These are phyloP conservation scores for Calocybe cyanea DNA, from an alignment of 768 basidiomycete species.

Conservation along the genomic window DNA sequence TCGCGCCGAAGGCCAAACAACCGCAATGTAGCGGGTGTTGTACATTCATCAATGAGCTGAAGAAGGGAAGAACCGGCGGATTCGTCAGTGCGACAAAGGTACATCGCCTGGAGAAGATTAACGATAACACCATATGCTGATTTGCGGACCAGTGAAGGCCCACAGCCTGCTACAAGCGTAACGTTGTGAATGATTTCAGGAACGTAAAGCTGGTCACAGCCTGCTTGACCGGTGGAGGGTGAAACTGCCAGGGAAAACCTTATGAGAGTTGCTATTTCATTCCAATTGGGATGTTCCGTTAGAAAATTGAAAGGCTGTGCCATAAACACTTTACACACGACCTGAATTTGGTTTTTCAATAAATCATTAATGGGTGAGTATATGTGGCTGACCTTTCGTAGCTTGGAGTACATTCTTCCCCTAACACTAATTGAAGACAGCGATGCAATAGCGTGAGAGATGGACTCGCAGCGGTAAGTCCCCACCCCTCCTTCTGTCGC, in stretches of 20 bases:
- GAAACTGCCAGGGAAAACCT: constrained; percentile 73
- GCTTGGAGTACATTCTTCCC: constrained; percentile 70
- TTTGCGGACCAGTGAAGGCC: constrained; percentile 69
- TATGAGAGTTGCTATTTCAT: constrained; percentile 75
- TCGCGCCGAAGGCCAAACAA: constrained; percentile 71
- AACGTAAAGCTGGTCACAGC: constrained; percentile 72
- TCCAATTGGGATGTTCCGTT: constrained; percentile 71
- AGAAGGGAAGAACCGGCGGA: constrained; percentile 57
- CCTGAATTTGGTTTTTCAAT: constrained; percentile 32
- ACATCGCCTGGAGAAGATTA: constrained; percentile 78
- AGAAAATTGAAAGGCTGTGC: constrained; percentile 58
- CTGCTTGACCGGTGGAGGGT: constrained; percentile 58
- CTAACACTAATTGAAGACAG: constrained; percentile 75
- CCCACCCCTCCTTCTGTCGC: constrained; percentile 84
- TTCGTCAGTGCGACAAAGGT: constrained; percentile 57
- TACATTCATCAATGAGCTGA: constrained; percentile 57
- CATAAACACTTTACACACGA: constrained; percentile 65
- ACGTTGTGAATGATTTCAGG: constrained; percentile 82
- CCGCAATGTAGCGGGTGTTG: constrained; percentile 51
- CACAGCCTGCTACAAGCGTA: constrained; percentile 72
- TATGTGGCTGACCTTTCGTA: constrained; percentile 60
- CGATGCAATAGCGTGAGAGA: constrained; percentile 69
- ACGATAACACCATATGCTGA: constrained; percentile 79
- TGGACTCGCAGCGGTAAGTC: constrained; percentile 68
- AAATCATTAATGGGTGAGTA: neutral